Base-by-base conservation (phyloP, 148 eudicot species). In the Silene uniflora region DNA sequence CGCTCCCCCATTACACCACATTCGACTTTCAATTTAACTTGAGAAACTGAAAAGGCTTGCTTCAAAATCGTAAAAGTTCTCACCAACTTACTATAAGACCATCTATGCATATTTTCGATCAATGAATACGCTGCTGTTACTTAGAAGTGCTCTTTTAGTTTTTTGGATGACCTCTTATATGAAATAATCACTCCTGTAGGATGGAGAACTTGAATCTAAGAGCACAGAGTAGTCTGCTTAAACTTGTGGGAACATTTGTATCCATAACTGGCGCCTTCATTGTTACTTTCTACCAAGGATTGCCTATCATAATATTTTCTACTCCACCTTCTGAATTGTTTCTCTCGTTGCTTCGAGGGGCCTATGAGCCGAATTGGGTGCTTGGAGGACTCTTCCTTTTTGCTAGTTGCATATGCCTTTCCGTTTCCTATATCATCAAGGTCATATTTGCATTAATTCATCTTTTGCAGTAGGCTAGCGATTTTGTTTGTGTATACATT, bases 261-360 rank as follows among this genome's bases (percentile, higher is more conserved):
- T 86, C 85, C 22, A 80, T 86, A 22, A 47, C 62, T 14, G 89
- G 89, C 11, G 89, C 87, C 19, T 67, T 82, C 77, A 69, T 74
- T 14, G 83, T 84, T 25, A 86, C 82, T 0, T 84, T 82, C 54
- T 86, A 84, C 73, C 69, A 77, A 75, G 87, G 89, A 79, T 46
- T 70, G 23, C 69, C 87, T 0, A 84, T 86, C 69, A 46, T 32
- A 10, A 7, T 75, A 16, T 79, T 81, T 58, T 46, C 39, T 25
- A n/a, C 81, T 10, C 64, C 79, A 0, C 16, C 58, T 14, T 61
- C 67, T 18, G 16, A 68, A 11, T 9, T 29, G 25, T 32, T 49
- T 9, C 35, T 27, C 7, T 46, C 32, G 16, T 22, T 64, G 77
- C 79, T 71, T 54, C 13, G 35, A 14, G 71, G 19, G 52, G 64